Conservation (phyloP, 495 filamentous ascomycete genomes). For the Lepraria neglecta region DNA sequence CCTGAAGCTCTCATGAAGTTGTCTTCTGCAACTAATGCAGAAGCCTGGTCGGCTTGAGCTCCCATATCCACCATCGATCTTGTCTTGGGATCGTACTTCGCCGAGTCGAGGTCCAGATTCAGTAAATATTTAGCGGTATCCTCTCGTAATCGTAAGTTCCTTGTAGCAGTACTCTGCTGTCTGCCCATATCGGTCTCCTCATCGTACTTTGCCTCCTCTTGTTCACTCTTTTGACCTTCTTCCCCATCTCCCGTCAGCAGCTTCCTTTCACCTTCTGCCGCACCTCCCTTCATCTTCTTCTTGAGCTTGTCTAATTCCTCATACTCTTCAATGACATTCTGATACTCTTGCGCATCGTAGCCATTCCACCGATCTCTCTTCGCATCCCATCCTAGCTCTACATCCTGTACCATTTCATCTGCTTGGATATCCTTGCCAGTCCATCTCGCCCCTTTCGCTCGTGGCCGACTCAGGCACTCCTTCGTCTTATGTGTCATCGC, state of each 20-base stretch:
- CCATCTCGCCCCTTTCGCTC: constrained; percentile 87
- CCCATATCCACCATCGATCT: constrained; percentile 88
- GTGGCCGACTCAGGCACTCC: constrained; percentile 82
- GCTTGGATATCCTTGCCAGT: constrained; percentile 89
- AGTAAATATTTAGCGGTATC: constrained; percentile 98
- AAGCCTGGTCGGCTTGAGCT: constrained; percentile 73
- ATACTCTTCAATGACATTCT: constrained; percentile 78
- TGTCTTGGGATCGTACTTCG: constrained; percentile 97
- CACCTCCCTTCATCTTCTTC: constrained; percentile 41
- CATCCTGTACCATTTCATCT: constrained; percentile 80
- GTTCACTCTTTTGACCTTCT: constrained; percentile 29
- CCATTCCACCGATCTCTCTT: constrained; percentile 97
- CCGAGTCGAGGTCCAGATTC: constrained; percentile 90
- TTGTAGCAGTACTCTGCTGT: constrained; percentile 80
- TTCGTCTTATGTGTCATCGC: constrained; percentile 93
- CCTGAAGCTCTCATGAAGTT: constrained; percentile 86
- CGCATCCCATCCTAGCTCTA: constrained; percentile 91
- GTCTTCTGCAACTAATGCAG: constrained; percentile 87
- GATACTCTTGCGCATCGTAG: constrained; percentile 84
- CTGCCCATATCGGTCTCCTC: constrained; percentile 96
- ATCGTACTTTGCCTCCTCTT: constrained; percentile 73
- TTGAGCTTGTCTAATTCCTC: constrained; percentile 79
- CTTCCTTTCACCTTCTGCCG: constrained; percentile 26
- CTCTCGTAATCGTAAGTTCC: constrained; percentile 85
- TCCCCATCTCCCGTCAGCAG: constrained; percentile 30